phyloP scores from a whole-genome alignment of 305 asterid species.

The Coffea humblotiana region DNA sequence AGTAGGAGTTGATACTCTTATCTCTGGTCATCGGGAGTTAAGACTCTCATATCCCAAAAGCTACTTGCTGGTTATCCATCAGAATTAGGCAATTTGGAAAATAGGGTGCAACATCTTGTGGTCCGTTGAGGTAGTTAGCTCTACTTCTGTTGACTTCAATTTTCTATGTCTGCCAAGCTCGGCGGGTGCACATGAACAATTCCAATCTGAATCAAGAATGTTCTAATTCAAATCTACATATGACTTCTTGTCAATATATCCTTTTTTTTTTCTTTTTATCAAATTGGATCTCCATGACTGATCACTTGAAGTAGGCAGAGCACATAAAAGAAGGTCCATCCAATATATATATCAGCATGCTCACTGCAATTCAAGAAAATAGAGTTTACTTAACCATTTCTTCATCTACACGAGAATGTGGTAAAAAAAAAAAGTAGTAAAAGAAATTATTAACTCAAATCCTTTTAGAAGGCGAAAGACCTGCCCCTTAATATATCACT shows the following conservation, averaged over 20 bases:
- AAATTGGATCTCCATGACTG: background rate
- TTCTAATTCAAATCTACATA: background rate
- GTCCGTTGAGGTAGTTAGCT: conserved; percentile 22
- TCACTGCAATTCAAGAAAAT: no score
- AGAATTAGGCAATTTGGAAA: background rate
- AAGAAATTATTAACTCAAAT: background rate
- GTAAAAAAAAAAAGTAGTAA: background rate
- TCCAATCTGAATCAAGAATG: background rate
- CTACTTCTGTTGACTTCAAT: conserved; percentile 17
- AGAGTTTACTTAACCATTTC: no score
- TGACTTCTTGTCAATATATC: background rate
- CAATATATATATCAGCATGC: no score
- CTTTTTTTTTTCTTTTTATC: background rate
- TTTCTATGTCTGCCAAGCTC: background rate
- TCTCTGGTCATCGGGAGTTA: background rate
- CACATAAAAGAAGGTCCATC: no score
- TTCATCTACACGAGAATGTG: no score
- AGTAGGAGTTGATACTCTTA: background rate
- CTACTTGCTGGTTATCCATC: background rate
- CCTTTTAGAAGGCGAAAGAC: no score
- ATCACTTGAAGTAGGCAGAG: no score
- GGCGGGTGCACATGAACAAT: background rate
- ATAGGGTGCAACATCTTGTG: background rate
- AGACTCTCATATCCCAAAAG: background rate
- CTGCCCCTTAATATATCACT: no score